These are phyloP conservation scores for Diplodia corticola DNA, from an alignment of 2,329 filamentous ascomycete genomes.

Conservation along the genomic window DNA sequence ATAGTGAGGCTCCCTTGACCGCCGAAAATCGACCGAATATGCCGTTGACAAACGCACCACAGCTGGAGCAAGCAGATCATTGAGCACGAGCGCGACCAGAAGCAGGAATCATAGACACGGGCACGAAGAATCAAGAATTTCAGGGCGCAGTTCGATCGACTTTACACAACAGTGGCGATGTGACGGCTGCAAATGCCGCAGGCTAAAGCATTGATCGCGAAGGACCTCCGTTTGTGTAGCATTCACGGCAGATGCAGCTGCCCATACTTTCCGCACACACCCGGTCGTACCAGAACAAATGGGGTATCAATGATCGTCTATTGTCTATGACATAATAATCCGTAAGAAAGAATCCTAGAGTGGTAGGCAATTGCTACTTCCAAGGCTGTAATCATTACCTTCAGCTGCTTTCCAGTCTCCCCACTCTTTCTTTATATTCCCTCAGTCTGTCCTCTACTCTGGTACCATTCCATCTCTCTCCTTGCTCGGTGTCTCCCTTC, in stretches of 20 bases:
- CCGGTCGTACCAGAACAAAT: neutral
- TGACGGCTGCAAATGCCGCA: neutral
- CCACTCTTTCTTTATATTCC: conserved; percentile 44
- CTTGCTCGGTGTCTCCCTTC: conserved; percentile 27
- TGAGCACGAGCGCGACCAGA: conserved; percentile 63
- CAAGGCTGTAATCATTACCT: conserved; percentile 40
- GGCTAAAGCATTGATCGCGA: neutral
- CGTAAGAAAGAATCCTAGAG: conserved; percentile 22
- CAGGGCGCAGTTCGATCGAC: neutral
- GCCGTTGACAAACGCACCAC: conserved; percentile 33
- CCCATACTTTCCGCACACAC: neutral
- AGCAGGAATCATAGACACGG: conserved; percentile 30
- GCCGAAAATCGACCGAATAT: neutral
- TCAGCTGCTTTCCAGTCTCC: conserved; percentile 20
- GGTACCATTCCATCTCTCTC: conserved; percentile 53
- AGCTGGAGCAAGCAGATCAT: conserved; percentile 73
- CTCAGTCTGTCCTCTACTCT: conserved; percentile 44
- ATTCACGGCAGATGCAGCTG: neutral
- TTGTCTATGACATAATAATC: neutral
- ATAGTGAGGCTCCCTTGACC: conserved; percentile 60
- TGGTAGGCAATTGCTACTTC: conserved; percentile 27
- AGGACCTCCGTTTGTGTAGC: neutral
- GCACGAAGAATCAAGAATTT: neutral
- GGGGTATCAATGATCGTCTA: conserved; percentile 19
- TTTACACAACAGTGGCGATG: neutral